Evolutionary conservation across 148 eudicot genomes (phyloP), one percentile per base, ranked within the genome.

Genomic region (Camellia lanceoleosa): DNA sequence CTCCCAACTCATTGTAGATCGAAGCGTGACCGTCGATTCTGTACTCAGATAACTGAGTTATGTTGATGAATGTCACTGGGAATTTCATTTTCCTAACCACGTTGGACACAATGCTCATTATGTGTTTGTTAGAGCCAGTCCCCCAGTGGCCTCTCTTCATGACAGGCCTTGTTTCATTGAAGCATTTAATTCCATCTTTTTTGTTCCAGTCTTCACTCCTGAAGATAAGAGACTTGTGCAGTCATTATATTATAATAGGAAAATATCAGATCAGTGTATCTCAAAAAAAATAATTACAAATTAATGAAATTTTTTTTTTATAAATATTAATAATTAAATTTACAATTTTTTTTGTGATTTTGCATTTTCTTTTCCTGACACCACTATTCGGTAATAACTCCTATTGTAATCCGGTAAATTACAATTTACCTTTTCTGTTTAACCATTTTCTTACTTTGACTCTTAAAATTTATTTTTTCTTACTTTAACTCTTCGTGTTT

Each of bases 41-140:
- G 79, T 93, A 92, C 59, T 96, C 97, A 0, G 99, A 96, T 13
- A 93, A 46, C 51, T 96, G 99, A 0, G 99, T 96, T 13, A 96
- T 76, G 82, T 96, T 96, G 7, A 96, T 82, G 52, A 93, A 52
- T 0, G 90, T 89, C 5, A 92, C 88, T 0, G 91, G 95, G 0
- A 91, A 88, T 76, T 90, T 93, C 97, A 93, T 96, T 74, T 80
- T 92, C 59, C 62, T 79, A 9, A 90, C 69, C 2, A 96, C 88
- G 2, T 87, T 87, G 0, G 44, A 56, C 59, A 90, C 97, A 38
- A 85, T 95, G 3, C 77, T 81, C 97, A 95, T 96, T 68, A 96
- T 86, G 74, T 78, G 80, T 74, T 89, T 93, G 46, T 96, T 87
- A 0, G 94, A 91, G 0, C 99, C 97, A 3, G 87, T 87, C 60